These are phyloP conservation scores for Arctium lappa DNA, from an alignment of 129 eudicot genomes.

Conservation along the genomic window DNA sequence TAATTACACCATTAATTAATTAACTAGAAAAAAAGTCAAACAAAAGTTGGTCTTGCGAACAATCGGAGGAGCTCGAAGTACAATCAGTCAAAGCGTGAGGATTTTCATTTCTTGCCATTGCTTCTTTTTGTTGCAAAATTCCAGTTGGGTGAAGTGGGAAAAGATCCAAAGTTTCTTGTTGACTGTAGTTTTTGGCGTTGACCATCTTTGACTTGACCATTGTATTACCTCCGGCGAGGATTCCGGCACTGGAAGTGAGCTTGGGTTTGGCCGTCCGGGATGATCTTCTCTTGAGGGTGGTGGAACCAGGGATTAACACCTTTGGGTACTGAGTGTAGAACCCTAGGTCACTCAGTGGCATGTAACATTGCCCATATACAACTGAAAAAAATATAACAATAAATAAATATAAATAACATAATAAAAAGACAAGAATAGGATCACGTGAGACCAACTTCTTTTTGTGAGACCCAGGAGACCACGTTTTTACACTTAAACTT, in stretches of 20 bases:
- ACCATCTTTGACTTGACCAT: slow-evolving; percentile 24
- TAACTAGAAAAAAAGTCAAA: slow-evolving; percentile 21
- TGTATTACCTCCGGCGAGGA: slow-evolving; percentile 6
- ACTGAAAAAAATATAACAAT: slow-evolving; percentile 25
- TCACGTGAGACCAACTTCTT: no score
- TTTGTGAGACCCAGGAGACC: no score
- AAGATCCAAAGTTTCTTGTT: slow-evolving; percentile 41
- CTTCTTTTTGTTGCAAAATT: slow-evolving; percentile 30
- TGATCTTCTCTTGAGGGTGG: slow-evolving; percentile 30
- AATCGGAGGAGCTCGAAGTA: slow-evolving; percentile 1
- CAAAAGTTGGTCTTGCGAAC: slow-evolving; percentile 11
- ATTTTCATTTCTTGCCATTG: neutral
- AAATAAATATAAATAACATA: neutral
- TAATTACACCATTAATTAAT: neutral
- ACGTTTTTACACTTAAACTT: no score
- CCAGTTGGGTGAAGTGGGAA: slow-evolving; percentile 39
- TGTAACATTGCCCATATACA: slow-evolving; percentile 53
- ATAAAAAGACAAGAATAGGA: neutral
- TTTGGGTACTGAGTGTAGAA: slow-evolving; percentile 45
- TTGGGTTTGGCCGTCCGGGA: slow-evolving; percentile 9
- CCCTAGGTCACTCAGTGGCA: slow-evolving; percentile 44
- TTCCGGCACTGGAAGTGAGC: slow-evolving; percentile 2
- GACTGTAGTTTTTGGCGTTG: slow-evolving; percentile 14
- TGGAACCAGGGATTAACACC: slow-evolving; percentile 29
- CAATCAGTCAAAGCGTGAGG: neutral